phyloP scores from a whole-genome alignment of 768 basidiomycete genomes.

The Austroboletus eburneus region DNA sequence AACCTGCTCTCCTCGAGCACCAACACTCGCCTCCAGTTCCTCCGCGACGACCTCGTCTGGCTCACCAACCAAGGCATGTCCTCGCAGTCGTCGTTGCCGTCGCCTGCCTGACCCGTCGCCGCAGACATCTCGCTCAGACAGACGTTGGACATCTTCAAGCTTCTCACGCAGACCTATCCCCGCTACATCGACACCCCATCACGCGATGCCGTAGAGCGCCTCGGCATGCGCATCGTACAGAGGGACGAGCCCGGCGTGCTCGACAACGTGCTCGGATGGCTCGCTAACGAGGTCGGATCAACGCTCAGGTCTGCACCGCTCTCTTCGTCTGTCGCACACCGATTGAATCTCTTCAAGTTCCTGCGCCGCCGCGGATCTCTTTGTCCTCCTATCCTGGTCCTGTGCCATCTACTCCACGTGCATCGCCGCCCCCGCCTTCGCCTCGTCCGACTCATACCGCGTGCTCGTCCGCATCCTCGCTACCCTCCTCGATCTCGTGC shows the following conservation, averaged over 20 bases:
- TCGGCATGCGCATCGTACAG: slow-evolving; percentile 59
- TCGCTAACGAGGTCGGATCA: slow-evolving; percentile 62
- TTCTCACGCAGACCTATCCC: slow-evolving; percentile 73
- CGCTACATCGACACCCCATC: slow-evolving; percentile 74
- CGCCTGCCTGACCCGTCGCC: slow-evolving; percentile 2
- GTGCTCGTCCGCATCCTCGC: slow-evolving; percentile 56
- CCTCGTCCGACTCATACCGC: slow-evolving; percentile 46
- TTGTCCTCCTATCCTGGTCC: slow-evolving; percentile 70
- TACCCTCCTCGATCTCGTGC: slow-evolving; percentile 52
- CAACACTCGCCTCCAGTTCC: slow-evolving; percentile 51
- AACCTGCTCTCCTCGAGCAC: slow-evolving; percentile 50
- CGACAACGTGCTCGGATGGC: slow-evolving; percentile 75
- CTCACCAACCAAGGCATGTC: slow-evolving; percentile 55
- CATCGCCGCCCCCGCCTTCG: slow-evolving; percentile 42
- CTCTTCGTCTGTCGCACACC: not conserved
- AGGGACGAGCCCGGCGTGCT: slow-evolving; percentile 65
- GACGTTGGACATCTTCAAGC: slow-evolving; percentile 63
- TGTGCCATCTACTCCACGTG: slow-evolving; percentile 58
- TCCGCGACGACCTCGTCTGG: slow-evolving; percentile 57
- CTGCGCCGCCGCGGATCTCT: slow-evolving; percentile 56
- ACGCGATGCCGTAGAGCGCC: slow-evolving; percentile 62
- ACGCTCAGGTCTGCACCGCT: slow-evolving; percentile 48
- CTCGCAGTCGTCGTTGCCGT: not conserved
- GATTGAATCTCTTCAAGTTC: slow-evolving; percentile 32
- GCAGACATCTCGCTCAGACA: slow-evolving; percentile 60